Conservation (phyloP, 2,329 filamentous ascomycete species). For the Cordyceps fumosorosea region DNA sequence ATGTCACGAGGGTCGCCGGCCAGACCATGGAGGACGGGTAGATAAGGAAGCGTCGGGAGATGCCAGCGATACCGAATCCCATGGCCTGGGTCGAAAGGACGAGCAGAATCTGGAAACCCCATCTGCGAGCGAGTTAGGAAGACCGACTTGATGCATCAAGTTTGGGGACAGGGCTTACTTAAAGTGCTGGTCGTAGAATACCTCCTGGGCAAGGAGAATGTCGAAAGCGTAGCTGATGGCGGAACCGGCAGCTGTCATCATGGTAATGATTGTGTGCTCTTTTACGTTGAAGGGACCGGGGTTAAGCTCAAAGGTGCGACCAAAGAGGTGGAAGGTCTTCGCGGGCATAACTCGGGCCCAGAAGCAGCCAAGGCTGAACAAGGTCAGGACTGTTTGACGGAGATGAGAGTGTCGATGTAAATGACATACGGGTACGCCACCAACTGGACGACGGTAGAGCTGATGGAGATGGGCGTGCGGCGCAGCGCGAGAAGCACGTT, state of each 20-base stretch:
- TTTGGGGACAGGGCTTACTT: conserved; percentile 20
- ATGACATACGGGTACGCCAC: conserved; percentile 39
- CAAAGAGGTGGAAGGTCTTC: conserved; percentile 26
- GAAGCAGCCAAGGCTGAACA: conserved; percentile 21
- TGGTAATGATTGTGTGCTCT: conserved; percentile 43
- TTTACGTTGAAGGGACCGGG: conserved; percentile 40
- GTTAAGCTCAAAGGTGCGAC: conserved; percentile 29
- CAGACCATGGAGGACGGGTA: conserved; percentile 60
- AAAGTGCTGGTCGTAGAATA: conserved; percentile 46
- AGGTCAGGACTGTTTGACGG: not conserved
- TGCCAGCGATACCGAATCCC: conserved; percentile 57
- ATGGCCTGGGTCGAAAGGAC: conserved; percentile 56
- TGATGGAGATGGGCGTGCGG: conserved; percentile 44
- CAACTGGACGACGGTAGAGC: conserved; percentile 49
- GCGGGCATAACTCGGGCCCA: conserved; percentile 29
- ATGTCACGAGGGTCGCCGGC: conserved; percentile 55
- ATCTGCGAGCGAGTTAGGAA: conserved; percentile 19
- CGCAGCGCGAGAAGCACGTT: conserved; percentile 48
- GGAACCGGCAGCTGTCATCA: conserved; percentile 35
- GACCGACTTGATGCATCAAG: not conserved
- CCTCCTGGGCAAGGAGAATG: conserved; percentile 35
- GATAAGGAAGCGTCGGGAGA: conserved; percentile 52
- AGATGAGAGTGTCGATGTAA: not conserved
- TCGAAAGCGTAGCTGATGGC: conserved; percentile 30
- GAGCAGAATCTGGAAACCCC: conserved; percentile 53